A percentile compares a stretch with the other conserved stretches of the same genome.
Conservation (phyloP, 768 basidiomycete species). For the Hericium erinaceus region DNA sequence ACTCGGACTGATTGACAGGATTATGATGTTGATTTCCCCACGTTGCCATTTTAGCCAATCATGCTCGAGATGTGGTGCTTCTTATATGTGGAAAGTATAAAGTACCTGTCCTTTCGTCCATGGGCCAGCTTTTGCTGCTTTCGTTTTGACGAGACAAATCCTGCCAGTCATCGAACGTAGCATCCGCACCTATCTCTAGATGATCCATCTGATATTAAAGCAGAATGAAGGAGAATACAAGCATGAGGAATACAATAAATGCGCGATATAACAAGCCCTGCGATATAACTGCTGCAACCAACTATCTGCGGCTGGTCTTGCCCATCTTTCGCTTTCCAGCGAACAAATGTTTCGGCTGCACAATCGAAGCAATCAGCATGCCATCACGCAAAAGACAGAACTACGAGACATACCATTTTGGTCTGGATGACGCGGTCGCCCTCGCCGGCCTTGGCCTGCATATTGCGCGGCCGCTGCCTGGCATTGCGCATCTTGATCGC, state of each 20-base stretch:
- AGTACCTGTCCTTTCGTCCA: no score
- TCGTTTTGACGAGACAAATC: no score
- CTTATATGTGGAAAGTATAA: no score
- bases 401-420: conserved; percentile 59
- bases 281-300: neutral
- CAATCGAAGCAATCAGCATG: conserved; percentile 5
- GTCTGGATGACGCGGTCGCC: conserved; percentile 70
- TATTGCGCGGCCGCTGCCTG: conserved; percentile 79
- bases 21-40: no score
- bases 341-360: conserved; percentile 79
- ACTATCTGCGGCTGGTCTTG: conserved; percentile 70
- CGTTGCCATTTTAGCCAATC: no score
- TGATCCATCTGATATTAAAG: neutral
- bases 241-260: neutral
- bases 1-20: no score
- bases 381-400: neutral
- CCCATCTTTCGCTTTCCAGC: conserved; percentile 79
- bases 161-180: no score
- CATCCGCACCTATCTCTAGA: no score
- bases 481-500: conserved; percentile 80
- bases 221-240: neutral
- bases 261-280: neutral
- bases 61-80: no score
- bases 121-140: no score
- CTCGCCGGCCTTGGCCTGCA: conserved; percentile 87